Evolutionary conservation across 345 rosid species (phyloP).

Genomic region (Ricinus communis): DNA sequence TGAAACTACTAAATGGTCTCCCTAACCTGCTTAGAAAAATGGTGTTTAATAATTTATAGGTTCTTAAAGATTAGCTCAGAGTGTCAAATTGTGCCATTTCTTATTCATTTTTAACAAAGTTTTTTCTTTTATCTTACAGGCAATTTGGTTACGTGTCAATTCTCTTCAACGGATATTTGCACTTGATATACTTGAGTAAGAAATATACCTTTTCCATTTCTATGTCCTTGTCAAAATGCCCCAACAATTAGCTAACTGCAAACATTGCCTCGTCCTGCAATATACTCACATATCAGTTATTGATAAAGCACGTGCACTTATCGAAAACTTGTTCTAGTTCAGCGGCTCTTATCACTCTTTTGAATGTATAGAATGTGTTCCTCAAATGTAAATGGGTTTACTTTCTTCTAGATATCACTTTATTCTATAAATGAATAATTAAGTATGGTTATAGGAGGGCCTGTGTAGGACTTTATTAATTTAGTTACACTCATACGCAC

Average conservation of each 20-base stretch:
- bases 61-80: background rate
- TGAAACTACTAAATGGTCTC: conserved; percentile 37
- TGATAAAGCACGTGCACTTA: background rate
- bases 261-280: background rate
- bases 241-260: background rate
- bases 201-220: conserved; percentile 21
- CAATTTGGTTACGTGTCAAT: conserved; percentile 71
- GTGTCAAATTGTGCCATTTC: background rate
- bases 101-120: background rate
- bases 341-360: background rate
- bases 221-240: background rate
- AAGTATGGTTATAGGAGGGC: background rate
- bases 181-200: conserved; percentile 95
- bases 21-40: conserved; percentile 15
- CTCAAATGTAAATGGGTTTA: background rate
- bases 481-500: background rate
- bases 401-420: background rate
- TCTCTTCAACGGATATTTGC: conserved; percentile 86
- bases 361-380: background rate
- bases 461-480: background rate
- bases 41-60: conserved; percentile 3
- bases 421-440: too few species aligned
- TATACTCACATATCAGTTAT: background rate
- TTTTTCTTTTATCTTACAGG: conserved; percentile 49
- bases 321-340: background rate